Conservation (phyloP, 495 filamentous ascomycete species). For the Alectoria sarmentosa region DNA sequence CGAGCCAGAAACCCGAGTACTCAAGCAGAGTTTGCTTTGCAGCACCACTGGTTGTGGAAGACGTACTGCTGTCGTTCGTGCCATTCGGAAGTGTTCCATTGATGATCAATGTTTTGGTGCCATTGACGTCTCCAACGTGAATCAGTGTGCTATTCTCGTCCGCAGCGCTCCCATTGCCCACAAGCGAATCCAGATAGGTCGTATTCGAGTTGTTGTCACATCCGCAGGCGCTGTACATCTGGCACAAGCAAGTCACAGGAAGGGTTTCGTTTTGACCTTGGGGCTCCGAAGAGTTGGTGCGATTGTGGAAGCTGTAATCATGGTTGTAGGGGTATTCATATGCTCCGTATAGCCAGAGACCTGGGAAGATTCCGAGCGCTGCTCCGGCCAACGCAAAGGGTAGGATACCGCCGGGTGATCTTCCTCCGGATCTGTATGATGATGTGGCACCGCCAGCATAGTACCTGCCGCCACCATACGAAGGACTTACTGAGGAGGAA, state of each 20-base stretch:
- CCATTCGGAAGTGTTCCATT: slow-evolving; percentile 85
- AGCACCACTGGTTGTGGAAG: slow-evolving; percentile 30
- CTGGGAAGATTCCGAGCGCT: slow-evolving; percentile 50
- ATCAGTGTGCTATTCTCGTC: slow-evolving; percentile 57
- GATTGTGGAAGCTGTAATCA: slow-evolving; percentile 57
- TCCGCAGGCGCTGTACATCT: slow-evolving; percentile 62
- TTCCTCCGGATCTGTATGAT: slow-evolving; percentile 59
- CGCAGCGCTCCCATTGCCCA: slow-evolving; percentile 56
- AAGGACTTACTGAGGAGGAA: slow-evolving; percentile 56
- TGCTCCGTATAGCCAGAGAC: slow-evolving; percentile 55
- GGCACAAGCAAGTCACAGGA: slow-evolving; percentile 69
- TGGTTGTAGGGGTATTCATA: slow-evolving; percentile 63
- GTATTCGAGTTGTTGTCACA: slow-evolving; percentile 68
- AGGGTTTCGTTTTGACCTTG: slow-evolving; percentile 55
- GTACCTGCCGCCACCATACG: slow-evolving; percentile 60
- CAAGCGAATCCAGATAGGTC: slow-evolving; percentile 51
- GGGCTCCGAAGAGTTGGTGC: slow-evolving; percentile 30
- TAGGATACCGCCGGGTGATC: slow-evolving; percentile 50
- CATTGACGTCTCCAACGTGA: slow-evolving; percentile 61
- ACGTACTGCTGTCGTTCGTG: slow-evolving; percentile 44
- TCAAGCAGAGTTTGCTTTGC: slow-evolving; percentile 34
- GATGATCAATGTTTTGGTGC: slow-evolving; percentile 66
- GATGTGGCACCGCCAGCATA: slow-evolving; percentile 69
- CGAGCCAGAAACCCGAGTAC: slow-evolving; percentile 55
- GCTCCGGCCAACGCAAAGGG: slow-evolving; percentile 52